These are phyloP conservation scores for Quercus berberidifolia DNA, from an alignment of 306 rosid genomes.

Conservation along the genomic window DNA sequence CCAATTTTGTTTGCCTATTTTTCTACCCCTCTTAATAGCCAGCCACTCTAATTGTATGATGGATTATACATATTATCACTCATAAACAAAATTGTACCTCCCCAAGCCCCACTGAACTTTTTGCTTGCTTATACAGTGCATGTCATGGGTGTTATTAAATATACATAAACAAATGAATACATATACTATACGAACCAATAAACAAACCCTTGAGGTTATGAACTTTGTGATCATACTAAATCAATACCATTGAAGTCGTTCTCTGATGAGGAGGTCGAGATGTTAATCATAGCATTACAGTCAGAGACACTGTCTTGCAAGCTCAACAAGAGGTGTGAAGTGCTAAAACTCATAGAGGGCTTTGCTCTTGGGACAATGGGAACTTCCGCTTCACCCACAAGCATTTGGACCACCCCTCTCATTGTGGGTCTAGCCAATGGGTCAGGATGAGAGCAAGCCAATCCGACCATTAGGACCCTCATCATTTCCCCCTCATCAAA, in stretches of 20 bases:
- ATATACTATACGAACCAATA: conserved; percentile 38
- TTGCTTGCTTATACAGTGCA: conserved; percentile 16
- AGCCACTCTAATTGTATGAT: not conserved
- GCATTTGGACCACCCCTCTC: conserved; percentile 86
- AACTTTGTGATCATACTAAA: conserved; percentile 37
- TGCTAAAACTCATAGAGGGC: conserved; percentile 66
- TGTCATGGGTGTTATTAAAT: conserved; percentile 31
- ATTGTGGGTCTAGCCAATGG: conserved; percentile 68
- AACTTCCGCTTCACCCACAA: conserved; percentile 80
- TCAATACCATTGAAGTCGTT: conserved; percentile 49
- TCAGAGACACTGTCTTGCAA: conserved; percentile 94
- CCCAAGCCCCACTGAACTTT: conserved; percentile 5
- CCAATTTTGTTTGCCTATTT: not conserved
- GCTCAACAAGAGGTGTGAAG: conserved; percentile 61
- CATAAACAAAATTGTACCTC: conserved; percentile 2
- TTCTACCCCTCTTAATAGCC: not conserved
- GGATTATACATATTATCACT: not conserved
- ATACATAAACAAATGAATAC: conserved; percentile 46
- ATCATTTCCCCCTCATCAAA: conserved; percentile 76
- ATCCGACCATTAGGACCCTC: conserved; percentile 61
- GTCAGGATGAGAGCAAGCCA: conserved; percentile 90
- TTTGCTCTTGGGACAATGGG: conserved; percentile 76
- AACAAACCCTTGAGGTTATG: conserved; percentile 3
- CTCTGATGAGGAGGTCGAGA: conserved; percentile 73
- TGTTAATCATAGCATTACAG: conserved; percentile 65